These are phyloP conservation scores for Hypoxylon lenormandii DNA, from an alignment of 495 filamentous ascomycete species.

Conservation along the genomic window DNA sequence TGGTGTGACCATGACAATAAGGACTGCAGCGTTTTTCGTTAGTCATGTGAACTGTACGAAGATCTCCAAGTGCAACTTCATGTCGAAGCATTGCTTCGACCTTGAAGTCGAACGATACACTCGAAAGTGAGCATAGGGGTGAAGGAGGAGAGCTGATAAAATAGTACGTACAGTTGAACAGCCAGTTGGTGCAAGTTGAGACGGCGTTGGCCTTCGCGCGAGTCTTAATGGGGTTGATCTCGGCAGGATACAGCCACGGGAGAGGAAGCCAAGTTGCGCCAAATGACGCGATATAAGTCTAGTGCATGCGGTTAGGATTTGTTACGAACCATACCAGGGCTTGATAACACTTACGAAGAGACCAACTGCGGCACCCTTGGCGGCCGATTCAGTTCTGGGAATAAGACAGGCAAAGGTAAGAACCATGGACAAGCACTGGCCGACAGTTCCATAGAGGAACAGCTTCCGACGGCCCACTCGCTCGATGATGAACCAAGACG, in stretches of 20 bases:
- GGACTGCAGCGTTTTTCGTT: slow-evolving; percentile 21
- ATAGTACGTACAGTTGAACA: slow-evolving; percentile 72
- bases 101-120: no score
- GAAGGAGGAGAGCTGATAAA: no score
- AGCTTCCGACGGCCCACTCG: slow-evolving; percentile 74
- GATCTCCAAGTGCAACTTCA: no score
- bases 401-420: slow-evolving; percentile 75
- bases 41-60: neutral
- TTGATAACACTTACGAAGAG: slow-evolving; percentile 60
- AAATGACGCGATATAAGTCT: slow-evolving; percentile 62
- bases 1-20: slow-evolving; percentile 83
- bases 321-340: slow-evolving; percentile 54
- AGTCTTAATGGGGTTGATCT: slow-evolving; percentile 78
- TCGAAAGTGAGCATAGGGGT: no score
- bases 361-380: slow-evolving; percentile 63
- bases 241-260: slow-evolving; percentile 63
- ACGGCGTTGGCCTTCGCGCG: slow-evolving; percentile 80
- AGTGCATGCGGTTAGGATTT: slow-evolving; percentile 9
- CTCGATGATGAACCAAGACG: slow-evolving; percentile 80
- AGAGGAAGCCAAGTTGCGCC: slow-evolving; percentile 75
- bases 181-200: slow-evolving; percentile 81
- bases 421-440: slow-evolving; percentile 74
- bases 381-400: slow-evolving; percentile 59
- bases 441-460: slow-evolving; percentile 68
- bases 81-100: no score